Conservation (phyloP, 2,329 filamentous ascomycete genomes). For the Curvularia eragrostidis region DNA sequence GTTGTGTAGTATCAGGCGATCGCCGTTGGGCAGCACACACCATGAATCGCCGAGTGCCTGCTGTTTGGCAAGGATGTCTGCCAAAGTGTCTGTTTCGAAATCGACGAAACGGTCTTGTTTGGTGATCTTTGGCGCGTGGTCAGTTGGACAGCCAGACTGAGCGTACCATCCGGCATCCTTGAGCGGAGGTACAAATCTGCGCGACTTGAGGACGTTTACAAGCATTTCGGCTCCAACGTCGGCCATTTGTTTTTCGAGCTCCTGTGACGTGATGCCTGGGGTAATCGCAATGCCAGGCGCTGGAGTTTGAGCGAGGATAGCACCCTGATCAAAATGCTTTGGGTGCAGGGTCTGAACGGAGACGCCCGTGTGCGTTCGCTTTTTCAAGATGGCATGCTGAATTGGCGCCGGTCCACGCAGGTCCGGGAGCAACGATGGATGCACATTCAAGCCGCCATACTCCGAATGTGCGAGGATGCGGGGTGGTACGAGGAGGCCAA, state of each 20-base stretch:
- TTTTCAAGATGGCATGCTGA: slow-evolving; percentile 77
- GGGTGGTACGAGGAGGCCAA: slow-evolving; percentile 85
- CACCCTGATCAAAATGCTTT: slow-evolving; percentile 77
- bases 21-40: slow-evolving; percentile 53
- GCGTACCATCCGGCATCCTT: slow-evolving; percentile 44
- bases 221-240: slow-evolving; percentile 74
- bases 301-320: slow-evolving; percentile 71
- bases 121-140: slow-evolving; percentile 75
- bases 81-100: slow-evolving; percentile 62
- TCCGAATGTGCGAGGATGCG: slow-evolving; percentile 72
- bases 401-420: slow-evolving; percentile 87
- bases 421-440: slow-evolving; percentile 88
- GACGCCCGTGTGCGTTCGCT: slow-evolving; percentile 70
- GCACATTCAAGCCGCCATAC: slow-evolving; percentile 91
- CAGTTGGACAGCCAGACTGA: slow-evolving; percentile 27
- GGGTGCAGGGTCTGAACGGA: slow-evolving; percentile 87
- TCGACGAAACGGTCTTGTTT: slow-evolving; percentile 68
- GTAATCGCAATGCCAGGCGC: slow-evolving; percentile 62
- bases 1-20: slow-evolving; percentile 39
- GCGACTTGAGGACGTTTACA: slow-evolving; percentile 66
- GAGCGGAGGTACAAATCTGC: slow-evolving; percentile 71
- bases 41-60: slow-evolving; percentile 72
- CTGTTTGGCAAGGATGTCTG: slow-evolving; percentile 62
- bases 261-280: slow-evolving; percentile 56
- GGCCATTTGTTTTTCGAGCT: slow-evolving; percentile 63